A percentile compares a stretch with the other conserved stretches of the same genome.
These are phyloP conservation scores for Vitis labrusca DNA, from an alignment of 164 flowering plant species.

Conservation along the genomic window DNA sequence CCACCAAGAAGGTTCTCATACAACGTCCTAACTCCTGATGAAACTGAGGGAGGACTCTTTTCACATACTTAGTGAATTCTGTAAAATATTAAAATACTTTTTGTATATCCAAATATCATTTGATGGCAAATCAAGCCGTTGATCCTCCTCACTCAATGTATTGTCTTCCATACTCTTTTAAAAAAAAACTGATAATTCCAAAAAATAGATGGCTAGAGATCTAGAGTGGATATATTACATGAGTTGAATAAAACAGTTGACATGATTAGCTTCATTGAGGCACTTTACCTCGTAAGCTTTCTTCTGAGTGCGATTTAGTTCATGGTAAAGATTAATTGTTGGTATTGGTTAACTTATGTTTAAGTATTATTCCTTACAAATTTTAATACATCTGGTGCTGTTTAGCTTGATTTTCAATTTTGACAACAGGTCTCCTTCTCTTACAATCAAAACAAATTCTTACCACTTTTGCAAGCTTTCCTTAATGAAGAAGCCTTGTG, in stretches of 20 bases:
- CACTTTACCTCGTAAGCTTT: neutral
- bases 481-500: conserved; percentile 49
- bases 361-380: neutral
- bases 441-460: conserved; percentile 65
- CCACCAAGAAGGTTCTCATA: no score
- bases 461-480: conserved; percentile 97
- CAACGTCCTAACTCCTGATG: no score
- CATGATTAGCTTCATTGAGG: neutral
- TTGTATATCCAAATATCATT: no score
- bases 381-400: neutral
- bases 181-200: neutral
- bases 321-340: no score
- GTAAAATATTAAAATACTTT: no score
- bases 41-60: no score
- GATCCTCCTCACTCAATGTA: no score
- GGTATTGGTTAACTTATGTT: no score
- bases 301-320: neutral
- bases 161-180: no score
- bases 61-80: no score
- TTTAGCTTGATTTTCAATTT: conserved; percentile 3
- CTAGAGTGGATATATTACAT: neutral
- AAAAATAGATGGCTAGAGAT: neutral
- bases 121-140: no score
- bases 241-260: neutral
- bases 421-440: conserved; percentile 51